Evolutionary conservation across 164 flowering plant species (phyloP).

Genomic region (Platanus orientalis): DNA sequence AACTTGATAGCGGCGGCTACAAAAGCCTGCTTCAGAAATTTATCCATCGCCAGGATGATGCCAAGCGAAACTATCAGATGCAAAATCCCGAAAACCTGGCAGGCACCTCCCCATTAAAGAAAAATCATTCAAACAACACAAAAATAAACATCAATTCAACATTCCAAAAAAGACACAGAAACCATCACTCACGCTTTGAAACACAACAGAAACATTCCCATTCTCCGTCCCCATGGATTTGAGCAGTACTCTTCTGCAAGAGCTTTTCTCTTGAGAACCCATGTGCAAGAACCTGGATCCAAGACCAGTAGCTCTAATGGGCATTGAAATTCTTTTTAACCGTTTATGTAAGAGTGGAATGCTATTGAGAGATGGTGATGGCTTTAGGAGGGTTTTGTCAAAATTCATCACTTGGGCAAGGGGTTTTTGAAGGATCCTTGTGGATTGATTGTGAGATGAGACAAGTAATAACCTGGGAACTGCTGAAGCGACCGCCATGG

Average conservation of each 20-base stretch:
- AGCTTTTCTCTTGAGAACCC: conserved; percentile 17
- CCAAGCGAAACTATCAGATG: conserved; percentile 85
- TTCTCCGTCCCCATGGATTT: conserved; percentile 27
- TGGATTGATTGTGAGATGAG: conserved; percentile 12
- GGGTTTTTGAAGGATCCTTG: not conserved
- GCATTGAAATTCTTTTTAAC: conserved; percentile 1
- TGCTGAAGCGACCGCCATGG: conserved; percentile 40
- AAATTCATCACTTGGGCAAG: not conserved
- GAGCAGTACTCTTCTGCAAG: conserved; percentile 15
- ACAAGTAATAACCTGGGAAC: conserved; percentile 16
- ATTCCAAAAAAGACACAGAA: not conserved
- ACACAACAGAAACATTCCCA: conserved; percentile 24
- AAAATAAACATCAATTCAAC: conserved; percentile 1
- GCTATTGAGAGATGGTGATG: conserved; percentile 12
- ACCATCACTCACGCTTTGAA: conserved; percentile 36
- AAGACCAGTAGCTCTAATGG: conserved; percentile 13
- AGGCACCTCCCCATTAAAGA: conserved; percentile 2
- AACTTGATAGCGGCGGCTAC: conserved; percentile 80
- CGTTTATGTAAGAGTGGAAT: not conserved
- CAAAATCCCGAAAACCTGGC: conserved; percentile 48
- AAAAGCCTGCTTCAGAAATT: conserved; percentile 69
- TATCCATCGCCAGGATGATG: conserved; percentile 79
- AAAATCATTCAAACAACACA: not conserved
- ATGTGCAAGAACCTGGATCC: conserved; percentile 29
- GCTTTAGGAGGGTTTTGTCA: not conserved